Percentiles rank a stretch among this genome's conserved stretches.
Evolutionary conservation across 768 basidiomycete genomes (phyloP).

Genomic region (Pisolithus orientalis): DNA sequence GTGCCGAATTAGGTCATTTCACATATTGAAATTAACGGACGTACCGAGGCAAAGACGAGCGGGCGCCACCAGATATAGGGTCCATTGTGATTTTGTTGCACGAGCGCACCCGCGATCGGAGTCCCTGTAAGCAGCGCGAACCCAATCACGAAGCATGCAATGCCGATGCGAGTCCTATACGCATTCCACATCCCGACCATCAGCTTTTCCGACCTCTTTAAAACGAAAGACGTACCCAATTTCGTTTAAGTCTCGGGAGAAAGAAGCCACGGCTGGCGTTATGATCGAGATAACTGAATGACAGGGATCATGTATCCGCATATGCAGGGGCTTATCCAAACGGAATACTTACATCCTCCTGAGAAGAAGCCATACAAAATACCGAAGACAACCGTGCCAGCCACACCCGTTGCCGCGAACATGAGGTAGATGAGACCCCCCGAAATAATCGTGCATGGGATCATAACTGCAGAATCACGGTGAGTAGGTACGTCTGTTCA

Average conservation of each 20-base stretch:
- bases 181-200: background rate
- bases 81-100: constrained; percentile 23
- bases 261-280: constrained; percentile 32
- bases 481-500: constrained; percentile 1
- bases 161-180: constrained; percentile 39
- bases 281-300: constrained; percentile 34
- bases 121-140: constrained; percentile 44
- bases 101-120: constrained; percentile 46
- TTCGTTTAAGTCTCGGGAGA: constrained; percentile 35
- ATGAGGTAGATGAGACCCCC: constrained; percentile 44
- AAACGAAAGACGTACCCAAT: constrained; percentile 32
- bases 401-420: constrained; percentile 39
- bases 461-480: constrained; percentile 31
- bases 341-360: constrained; percentile 38
- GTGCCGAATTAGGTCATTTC: background rate
- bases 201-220: background rate
- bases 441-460: constrained; percentile 34
- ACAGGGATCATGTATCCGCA: background rate
- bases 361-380: constrained; percentile 52
- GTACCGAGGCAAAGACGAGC: constrained; percentile 39
- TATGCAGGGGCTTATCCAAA: background rate
- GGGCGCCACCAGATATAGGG: constrained; percentile 36
- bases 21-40: constrained; percentile 6
- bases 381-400: constrained; percentile 39
- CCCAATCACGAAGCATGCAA: constrained; percentile 38